These are phyloP conservation scores for Aphanocladium album DNA, from an alignment of 2,329 filamentous ascomycete genomes.

Conservation along the genomic window DNA sequence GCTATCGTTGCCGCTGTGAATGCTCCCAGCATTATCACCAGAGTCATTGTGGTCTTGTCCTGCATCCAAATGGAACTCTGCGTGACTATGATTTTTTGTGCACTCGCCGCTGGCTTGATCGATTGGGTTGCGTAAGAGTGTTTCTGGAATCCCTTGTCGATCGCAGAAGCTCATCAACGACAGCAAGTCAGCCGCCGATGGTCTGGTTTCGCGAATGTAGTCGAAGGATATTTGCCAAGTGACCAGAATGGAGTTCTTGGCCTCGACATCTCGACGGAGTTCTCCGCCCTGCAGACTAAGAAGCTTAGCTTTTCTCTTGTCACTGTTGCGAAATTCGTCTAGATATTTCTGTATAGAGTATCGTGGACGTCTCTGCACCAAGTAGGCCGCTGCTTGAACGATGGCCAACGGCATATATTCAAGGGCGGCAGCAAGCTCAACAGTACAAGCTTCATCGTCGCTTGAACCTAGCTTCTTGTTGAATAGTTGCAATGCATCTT, in stretches of 20 bases:
- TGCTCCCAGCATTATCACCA: conserved; percentile 9
- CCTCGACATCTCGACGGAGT: conserved; percentile 20
- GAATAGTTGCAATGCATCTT: conserved; percentile 15
- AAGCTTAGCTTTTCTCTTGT: conserved; percentile 22
- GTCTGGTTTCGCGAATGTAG: conserved; percentile 20
- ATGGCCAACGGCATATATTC: too few relatives aligned
- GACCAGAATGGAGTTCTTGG: conserved; percentile 21
- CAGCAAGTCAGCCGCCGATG: conserved; percentile 9
- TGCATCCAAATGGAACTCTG: not conserved
- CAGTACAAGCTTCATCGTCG: conserved; percentile 24
- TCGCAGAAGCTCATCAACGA: conserved; percentile 10
- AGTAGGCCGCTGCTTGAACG: too few relatives aligned
- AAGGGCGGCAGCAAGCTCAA: too few relatives aligned
- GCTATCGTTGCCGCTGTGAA: too few relatives aligned
- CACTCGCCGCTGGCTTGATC: not conserved
- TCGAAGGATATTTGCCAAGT: conserved; percentile 32
- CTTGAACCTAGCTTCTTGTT: conserved; percentile 19
- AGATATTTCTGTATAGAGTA: conserved; percentile 27
- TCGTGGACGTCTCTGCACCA: conserved; percentile 16
- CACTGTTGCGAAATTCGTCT: conserved; percentile 22
- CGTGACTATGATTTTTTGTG: not conserved
- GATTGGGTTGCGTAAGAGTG: conserved; percentile 12
- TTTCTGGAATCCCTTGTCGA: conserved; percentile 11
- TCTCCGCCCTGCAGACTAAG: conserved; percentile 22
- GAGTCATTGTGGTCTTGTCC: conserved; percentile 1